Conservation (phyloP, 2,329 filamentous ascomycete genomes). For the Aspergillus fijiensis region DNA sequence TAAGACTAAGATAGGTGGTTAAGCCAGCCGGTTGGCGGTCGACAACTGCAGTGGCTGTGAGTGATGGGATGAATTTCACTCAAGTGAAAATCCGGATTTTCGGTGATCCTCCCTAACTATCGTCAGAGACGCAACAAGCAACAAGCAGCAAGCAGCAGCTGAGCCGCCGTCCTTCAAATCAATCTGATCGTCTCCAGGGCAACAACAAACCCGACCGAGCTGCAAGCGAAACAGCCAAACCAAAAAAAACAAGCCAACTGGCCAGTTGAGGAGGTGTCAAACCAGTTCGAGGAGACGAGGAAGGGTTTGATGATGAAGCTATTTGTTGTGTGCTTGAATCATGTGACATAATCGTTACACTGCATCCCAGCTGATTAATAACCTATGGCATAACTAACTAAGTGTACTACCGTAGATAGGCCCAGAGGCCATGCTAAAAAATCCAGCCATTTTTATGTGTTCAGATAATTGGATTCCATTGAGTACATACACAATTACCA, state of each 20-base stretch:
- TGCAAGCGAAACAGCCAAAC: constrained; percentile 20
- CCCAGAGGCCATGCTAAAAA: no score
- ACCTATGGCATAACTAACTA: no score
- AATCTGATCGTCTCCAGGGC: constrained; percentile 38
- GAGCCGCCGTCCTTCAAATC: constrained; percentile 10
- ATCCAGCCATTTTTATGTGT: no score
- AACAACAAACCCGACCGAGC: constrained; percentile 21
- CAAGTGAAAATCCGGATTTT: constrained; percentile 2
- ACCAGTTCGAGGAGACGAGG: no score
- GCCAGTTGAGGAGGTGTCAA: background rate
- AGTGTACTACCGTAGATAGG: no score
- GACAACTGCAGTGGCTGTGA: background rate
- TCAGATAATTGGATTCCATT: background rate
- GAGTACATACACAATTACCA: background rate
- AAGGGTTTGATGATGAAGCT: no score
- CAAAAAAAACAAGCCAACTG: constrained; percentile 2
- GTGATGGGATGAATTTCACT: background rate
- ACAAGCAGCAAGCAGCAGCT: no score
- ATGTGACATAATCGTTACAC: no score
- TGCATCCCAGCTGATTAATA: no score
- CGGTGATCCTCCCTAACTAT: constrained; percentile 6
- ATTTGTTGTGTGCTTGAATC: no score
- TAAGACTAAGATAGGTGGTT: no score
- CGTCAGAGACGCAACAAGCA: constrained; percentile 12
- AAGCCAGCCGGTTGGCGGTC: background rate